These are phyloP conservation scores for Theobroma grandiflorum DNA, from an alignment of 441 rosid species.

Conservation along the genomic window DNA sequence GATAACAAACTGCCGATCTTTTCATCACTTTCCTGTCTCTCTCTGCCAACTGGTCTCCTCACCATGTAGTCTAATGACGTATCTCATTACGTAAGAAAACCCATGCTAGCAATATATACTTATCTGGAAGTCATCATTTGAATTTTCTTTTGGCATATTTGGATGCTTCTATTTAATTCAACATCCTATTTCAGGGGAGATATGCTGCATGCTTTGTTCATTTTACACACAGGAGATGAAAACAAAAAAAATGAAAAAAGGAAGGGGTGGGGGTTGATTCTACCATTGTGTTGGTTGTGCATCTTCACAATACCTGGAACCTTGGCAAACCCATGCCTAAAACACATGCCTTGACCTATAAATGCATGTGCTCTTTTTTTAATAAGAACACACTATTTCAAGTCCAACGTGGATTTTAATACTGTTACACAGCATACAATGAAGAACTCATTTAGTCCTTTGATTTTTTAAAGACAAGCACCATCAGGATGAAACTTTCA, in stretches of 20 bases:
- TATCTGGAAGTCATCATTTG: not conserved
- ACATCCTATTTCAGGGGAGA: constrained; percentile 15
- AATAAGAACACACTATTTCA: constrained; percentile 6
- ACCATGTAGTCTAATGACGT: not conserved
- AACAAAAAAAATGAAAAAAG: not conserved
- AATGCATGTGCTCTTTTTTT: not conserved
- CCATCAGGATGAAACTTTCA: not conserved
- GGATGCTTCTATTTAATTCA: constrained; percentile 14
- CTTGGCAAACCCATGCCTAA: not conserved
- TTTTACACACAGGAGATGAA: not conserved
- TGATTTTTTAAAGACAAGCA: not conserved
- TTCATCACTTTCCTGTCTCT: constrained; percentile 5
- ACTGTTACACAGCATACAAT: not conserved
- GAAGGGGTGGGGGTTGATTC: not conserved
- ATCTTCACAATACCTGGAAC: not conserved
- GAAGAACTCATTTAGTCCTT: not conserved
- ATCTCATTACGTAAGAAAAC: not conserved
- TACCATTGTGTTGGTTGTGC: not conserved
- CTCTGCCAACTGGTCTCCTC: constrained; percentile 16
- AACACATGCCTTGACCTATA: not conserved
- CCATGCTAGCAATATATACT: not conserved
- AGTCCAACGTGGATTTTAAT: not conserved
- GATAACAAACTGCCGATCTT: not conserved
- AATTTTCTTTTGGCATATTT: constrained; percentile 3
- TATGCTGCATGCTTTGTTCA: not conserved